Conservation (phyloP, 2,329 filamentous ascomycete species). For the Aspergillus texensis region DNA sequence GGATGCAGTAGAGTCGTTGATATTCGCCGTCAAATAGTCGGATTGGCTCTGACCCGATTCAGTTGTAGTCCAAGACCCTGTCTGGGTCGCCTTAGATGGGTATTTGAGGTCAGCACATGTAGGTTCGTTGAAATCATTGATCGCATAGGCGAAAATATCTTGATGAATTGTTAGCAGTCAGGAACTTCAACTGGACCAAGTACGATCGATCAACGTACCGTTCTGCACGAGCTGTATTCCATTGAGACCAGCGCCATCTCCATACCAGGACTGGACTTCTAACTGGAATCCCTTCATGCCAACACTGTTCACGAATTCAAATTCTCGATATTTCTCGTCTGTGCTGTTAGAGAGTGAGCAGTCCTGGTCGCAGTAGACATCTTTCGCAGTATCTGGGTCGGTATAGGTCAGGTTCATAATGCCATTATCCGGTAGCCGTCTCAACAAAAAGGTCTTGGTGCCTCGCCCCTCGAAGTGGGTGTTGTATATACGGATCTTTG, state of each 20-base stretch:
- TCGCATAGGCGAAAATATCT: constrained; percentile 82
- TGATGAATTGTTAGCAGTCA: constrained; percentile 17
- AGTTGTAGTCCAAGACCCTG: constrained; percentile 73
- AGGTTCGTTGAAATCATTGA: constrained; percentile 87
- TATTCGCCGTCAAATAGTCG: constrained; percentile 72
- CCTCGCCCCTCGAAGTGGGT: constrained; percentile 81
- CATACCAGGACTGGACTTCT: constrained; percentile 86
- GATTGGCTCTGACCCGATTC: constrained; percentile 71
- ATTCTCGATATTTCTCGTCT: constrained; percentile 76
- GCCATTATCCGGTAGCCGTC: constrained; percentile 80
- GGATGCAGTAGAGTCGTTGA: constrained; percentile 61
- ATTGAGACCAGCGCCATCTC: constrained; percentile 77
- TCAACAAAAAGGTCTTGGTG: constrained; percentile 85
- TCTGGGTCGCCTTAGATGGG: constrained; percentile 67
- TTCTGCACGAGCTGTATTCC: constrained; percentile 87
- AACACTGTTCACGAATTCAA: constrained; percentile 82
- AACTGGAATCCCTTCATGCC: constrained; percentile 87
- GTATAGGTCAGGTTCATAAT: constrained; percentile 96
- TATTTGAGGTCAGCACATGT: constrained; percentile 68
- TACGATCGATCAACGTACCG: constrained; percentile 41
- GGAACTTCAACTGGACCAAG: too few species aligned
- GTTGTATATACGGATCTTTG: constrained; percentile 85
- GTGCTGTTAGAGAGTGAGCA: constrained; percentile 80
- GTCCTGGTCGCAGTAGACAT: constrained; percentile 73
- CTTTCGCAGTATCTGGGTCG: constrained; percentile 70